Conservation (phyloP, 306 rosid species). For the Sphenostylis stenocarpa region DNA sequence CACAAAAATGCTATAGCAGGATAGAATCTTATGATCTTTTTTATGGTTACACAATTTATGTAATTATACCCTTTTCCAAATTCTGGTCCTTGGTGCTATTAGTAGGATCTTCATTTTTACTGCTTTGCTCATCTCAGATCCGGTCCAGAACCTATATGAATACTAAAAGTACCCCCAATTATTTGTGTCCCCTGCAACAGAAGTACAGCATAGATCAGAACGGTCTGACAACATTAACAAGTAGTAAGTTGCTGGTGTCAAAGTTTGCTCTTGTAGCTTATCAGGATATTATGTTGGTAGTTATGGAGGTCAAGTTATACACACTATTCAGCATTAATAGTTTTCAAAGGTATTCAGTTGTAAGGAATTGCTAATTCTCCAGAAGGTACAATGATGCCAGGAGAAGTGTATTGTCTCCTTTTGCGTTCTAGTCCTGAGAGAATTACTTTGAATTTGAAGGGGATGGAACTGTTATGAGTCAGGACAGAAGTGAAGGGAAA, state of each 20-base stretch:
- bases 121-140: not conserved
- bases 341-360: no score
- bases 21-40: not conserved
- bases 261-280: no score
- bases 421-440: not conserved
- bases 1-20: not conserved
- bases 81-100: not conserved
- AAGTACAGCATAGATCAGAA: no score
- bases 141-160: not conserved
- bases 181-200: not conserved
- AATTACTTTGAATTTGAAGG: not conserved
- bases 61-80: not conserved
- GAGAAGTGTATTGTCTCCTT: not conserved
- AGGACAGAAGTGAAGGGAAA: not conserved
- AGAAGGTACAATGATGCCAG: not conserved
- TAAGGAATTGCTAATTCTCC: not conserved
- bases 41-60: not conserved
- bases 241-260: no score
- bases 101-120: not conserved
- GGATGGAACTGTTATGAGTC: not conserved
- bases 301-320: no score
- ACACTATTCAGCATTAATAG: no score
- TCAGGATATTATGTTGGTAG: no score
- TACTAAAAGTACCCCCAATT: not conserved
- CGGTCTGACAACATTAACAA: no score